Evolutionary conservation across 2,329 filamentous ascomycete species (phyloP).

Genomic region (Orbilia blumenaviensis): DNA sequence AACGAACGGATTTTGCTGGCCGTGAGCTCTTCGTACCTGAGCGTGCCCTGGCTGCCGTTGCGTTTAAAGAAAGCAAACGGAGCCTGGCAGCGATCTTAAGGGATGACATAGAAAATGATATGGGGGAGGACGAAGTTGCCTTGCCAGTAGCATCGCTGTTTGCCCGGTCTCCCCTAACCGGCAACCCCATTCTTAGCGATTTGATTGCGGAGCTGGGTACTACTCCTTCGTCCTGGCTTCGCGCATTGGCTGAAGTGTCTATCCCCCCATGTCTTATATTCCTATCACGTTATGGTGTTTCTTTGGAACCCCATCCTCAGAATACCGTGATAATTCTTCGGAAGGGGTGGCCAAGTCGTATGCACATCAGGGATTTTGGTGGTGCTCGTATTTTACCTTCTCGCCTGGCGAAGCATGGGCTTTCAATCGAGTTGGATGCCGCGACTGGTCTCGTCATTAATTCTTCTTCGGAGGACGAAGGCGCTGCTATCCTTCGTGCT

Average conservation of each 20-base stretch:
- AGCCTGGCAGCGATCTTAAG: slow-evolving; percentile 29
- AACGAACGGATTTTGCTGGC: slow-evolving; percentile 7
- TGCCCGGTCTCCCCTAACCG: slow-evolving; percentile 23
- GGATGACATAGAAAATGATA: slow-evolving; percentile 38
- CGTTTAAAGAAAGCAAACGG: slow-evolving; percentile 25
- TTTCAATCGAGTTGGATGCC: slow-evolving; percentile 32
- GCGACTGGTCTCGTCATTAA: slow-evolving; percentile 22
- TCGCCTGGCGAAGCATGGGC: slow-evolving; percentile 22
- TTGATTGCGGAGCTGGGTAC: slow-evolving; percentile 12
- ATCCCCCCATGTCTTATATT: slow-evolving; percentile 19
- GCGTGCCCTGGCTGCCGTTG: slow-evolving; percentile 12
- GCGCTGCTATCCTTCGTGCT: slow-evolving; percentile 7
- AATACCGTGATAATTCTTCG: slow-evolving; percentile 30
- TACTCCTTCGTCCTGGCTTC: slow-evolving; percentile 4
- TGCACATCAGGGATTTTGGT: slow-evolving; percentile 28
- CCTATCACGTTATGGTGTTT: slow-evolving; percentile 31
- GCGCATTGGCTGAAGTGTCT: slow-evolving; percentile 2
- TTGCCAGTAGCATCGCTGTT: slow-evolving; percentile 22
- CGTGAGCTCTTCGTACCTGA: slow-evolving; percentile 25
- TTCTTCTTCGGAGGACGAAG: neutral
- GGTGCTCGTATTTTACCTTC: slow-evolving; percentile 26
- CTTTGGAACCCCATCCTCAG: slow-evolving; percentile 37
- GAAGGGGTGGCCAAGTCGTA: slow-evolving; percentile 29
- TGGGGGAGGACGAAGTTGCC: slow-evolving; percentile 26
- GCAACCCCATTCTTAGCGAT: slow-evolving; percentile 4